Evolutionary conservation across 768 basidiomycete species (phyloP), one percentile per base, ranked within the genome.

Genomic region (Gautieria morchelliformis): DNA sequence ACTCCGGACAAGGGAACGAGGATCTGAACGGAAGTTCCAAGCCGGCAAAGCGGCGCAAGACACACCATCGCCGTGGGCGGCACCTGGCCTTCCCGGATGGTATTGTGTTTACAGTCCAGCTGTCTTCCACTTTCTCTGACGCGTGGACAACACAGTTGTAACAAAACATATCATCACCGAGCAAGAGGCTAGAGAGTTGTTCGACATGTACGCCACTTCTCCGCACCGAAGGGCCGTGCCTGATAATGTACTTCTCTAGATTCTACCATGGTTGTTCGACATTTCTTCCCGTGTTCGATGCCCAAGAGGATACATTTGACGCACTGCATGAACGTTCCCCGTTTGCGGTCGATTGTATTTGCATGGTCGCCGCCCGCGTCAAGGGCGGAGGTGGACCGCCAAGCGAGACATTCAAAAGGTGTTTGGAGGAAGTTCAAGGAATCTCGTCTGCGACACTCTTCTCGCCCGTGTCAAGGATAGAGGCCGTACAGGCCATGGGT

Each of bases 401-500:
- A 33, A 91, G 89, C 62, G 89, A 92, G 44, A 77, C 79, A 1
- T 86, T 89, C 64, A 70, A 74, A 41, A 80, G 79, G 63, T 87
- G 85, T 62, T 74, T 90, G 58, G 85, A 92, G 59, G 92, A 94
- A 67, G 91, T 93, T 35, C 89, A 92, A 63, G 70, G 77, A 30
- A 93, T 92, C 60, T 90, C 90, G 7, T 83, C 87, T 52, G 85
- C 86, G 6, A 91, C 89, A 2, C 76, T 97, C 17, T 97, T 96
- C 68, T 81, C 88, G 2, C 89, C 91, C 11, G 91, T 94, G 20
- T 74, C 82, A 60, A 78, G 91, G 35, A 78, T 83, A 60, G 93
- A 97, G 71, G 91, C 90, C 5, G 84, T 96, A 20, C 93, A 94
- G 68, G 87, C 92, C 9, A 95, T 93, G 89, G 89, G 91, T 93